phyloP scores from a whole-genome alignment of 176 grass and related monocot species.

The Bromus sterilis region DNA sequence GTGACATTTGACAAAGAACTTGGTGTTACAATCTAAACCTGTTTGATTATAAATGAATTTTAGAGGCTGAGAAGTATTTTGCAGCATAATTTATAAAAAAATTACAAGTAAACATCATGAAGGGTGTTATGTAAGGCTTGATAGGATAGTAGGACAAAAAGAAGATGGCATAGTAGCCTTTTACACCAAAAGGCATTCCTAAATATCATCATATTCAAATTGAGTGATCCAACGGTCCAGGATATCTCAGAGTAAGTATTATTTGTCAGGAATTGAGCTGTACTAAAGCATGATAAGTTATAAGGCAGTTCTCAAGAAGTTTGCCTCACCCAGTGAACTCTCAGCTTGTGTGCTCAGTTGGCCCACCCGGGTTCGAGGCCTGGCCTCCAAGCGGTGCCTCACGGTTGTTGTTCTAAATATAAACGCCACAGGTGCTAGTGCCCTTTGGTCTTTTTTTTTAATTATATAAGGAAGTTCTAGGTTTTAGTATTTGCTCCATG shows the following conservation, averaged over 20 bases:
- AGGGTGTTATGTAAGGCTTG: background rate
- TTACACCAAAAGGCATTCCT: background rate
- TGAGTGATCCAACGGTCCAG: background rate
- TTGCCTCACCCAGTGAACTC: background rate
- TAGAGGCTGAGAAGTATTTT: background rate
- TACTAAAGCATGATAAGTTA: background rate
- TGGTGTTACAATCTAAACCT: background rate
- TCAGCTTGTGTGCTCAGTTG: background rate
- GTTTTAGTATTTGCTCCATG: background rate
- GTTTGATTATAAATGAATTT: background rate
- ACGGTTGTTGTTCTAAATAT: background rate
- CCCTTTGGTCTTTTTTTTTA: background rate
- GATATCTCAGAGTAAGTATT: background rate
- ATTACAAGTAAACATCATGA: background rate
- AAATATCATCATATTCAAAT: background rate
- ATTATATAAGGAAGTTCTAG: background rate
- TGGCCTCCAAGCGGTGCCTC: background rate
- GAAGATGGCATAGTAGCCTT: background rate
- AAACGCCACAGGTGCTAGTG: background rate
- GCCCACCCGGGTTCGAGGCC: background rate
- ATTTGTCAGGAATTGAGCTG: background rate
- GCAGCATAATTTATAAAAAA: too few species aligned
- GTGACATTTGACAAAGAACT: background rate
- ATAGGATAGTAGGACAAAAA: background rate
- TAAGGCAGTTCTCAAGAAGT: background rate